Base-by-base conservation (phyloP, 2,329 filamentous ascomycete genomes). In the Neoascochyta sp. region DNA sequence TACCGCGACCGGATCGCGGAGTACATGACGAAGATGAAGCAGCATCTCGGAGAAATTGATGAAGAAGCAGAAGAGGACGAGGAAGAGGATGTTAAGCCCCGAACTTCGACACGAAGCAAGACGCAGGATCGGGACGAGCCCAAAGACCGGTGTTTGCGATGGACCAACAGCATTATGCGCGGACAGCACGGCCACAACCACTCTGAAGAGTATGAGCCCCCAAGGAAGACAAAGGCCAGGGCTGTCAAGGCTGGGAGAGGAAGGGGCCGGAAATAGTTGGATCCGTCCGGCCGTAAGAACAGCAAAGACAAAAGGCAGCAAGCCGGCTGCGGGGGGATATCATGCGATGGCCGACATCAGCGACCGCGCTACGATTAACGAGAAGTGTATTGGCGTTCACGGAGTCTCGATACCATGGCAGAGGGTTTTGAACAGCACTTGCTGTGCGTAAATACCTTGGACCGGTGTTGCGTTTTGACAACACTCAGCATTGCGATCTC, bases 1-100 rank as follows among this genome's bases (percentile, higher is more conserved):
- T 94, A 83, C 67, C 81, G 80, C 28, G 81, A 89, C 22, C 78
- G 79, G 50, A 94, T 95, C 41, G 68, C 74, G 14, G 74, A 75
- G 40, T 80, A 88, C 52, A 95, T 95, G 89, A 72, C 81, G 50
- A 82, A 81, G 52, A 81, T 93, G 41, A 78, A 78, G 41, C 70
- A 75, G 43, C 94, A 95, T 51, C 71, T 93, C 32, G 66, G 69
- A 9, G 65, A 75, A 17, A 57, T 64, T 1, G 68, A 72, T 19
- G 66, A 70, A 13, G 66, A 74, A 32, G 68, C 73, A 33, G 63
- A 68, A 45, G 67, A 69, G 41, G 54, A 53, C 30, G 67, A 69
- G 48, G 54, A 53, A 35, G 67, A 69, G 12, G 67, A 69, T 41
- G 65, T 68, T 24, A 64, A 64, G 8, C 73, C 70, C 10, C 67